Evolutionary conservation across 2,329 filamentous ascomycete species (phyloP).

Genomic region (Penicillium sp.): DNA sequence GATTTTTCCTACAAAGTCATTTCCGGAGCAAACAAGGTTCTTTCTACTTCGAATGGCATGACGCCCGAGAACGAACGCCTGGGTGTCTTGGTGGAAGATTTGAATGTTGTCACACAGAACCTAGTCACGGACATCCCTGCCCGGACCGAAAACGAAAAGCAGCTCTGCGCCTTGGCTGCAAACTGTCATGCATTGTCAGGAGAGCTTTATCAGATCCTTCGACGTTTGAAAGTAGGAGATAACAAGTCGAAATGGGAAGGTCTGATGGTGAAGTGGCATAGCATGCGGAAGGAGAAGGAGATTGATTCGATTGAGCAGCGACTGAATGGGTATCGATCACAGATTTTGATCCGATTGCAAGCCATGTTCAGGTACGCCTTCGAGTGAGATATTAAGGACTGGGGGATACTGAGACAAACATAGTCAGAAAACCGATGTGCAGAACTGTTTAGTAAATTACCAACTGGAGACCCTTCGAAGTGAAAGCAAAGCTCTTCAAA

Average conservation of each 20-base stretch:
- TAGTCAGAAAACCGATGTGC: not conserved
- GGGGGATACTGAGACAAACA: not conserved
- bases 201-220: not conserved
- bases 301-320: conserved; percentile 13
- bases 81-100: not conserved
- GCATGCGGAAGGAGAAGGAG: conserved; percentile 19
- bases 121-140: conserved; percentile 2
- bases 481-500: not conserved
- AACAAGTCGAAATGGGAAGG: conserved; percentile 17
- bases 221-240: conserved; percentile 4
- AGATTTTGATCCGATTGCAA: conserved; percentile 17
- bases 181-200: conserved; percentile 1
- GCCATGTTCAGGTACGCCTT: conserved; percentile 11
- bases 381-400: not conserved
- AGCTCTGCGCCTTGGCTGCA: conserved; percentile 1
- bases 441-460: not conserved
- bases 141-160: conserved; percentile 8
- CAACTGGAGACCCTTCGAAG: not conserved
- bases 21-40: no score
- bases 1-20: no score
- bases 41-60: no score
- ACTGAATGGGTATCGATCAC: conserved; percentile 8
- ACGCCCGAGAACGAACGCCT: no score
- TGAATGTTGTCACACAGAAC: not conserved
- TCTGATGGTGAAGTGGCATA: conserved; percentile 12